Percentiles rank a stretch among this genome's conserved stretches.
phyloP scores from a whole-genome alignment of 139 green algal species.

The Bryopsis sp. region DNA sequence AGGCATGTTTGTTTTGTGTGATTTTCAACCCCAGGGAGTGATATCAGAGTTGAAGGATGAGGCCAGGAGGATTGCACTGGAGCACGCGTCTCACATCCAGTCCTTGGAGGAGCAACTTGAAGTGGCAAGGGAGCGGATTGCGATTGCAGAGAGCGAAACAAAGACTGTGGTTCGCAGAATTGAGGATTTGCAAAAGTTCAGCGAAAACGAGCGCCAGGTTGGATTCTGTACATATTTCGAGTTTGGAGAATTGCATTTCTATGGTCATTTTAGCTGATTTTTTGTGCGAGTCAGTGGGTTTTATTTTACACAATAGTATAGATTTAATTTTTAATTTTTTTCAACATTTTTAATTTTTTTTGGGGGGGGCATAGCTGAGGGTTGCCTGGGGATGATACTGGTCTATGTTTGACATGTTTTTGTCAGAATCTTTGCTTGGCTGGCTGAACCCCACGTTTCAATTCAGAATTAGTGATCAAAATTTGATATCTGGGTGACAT shows the following conservation, averaged over 20 bases:
- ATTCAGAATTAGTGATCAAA: constrained; percentile 1
- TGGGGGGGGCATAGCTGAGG: no score
- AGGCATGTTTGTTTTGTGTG: no score
- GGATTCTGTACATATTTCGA: neutral
- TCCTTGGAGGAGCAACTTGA: neutral
- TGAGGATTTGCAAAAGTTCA: neutral
- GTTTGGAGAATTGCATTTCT: neutral
- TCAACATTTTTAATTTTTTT: no score
- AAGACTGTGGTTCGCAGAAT: neutral
- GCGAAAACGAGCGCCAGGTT: neutral
- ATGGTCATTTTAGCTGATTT: neutral
- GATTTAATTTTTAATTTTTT: neutral
- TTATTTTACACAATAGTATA: neutral
- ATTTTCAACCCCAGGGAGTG: no score
- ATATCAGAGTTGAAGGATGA: no score
- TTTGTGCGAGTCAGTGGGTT: neutral
- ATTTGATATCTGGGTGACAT: neutral
- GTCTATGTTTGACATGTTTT: neutral
- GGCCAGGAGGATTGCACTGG: no score
- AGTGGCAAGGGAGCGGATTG: neutral
- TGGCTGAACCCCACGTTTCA: neutral
- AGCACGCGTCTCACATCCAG: no score
- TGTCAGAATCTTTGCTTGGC: neutral
- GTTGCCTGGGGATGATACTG: neutral
- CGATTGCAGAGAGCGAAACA: neutral